These are phyloP conservation scores for Anaeromyces robustus DNA, from an alignment of 192 early-diverging fungal species.

Conservation along the genomic window DNA sequence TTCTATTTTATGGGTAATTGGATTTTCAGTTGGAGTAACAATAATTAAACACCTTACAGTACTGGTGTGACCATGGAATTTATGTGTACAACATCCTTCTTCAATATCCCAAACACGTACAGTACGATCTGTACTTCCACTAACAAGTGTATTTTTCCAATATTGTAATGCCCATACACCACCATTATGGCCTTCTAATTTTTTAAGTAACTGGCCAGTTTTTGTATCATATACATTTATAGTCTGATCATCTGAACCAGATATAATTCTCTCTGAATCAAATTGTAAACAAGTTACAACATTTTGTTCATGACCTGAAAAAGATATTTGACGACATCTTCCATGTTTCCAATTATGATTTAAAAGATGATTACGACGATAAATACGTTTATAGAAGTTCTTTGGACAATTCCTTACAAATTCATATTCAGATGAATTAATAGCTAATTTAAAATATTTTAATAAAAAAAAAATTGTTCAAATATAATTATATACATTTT, in stretches of 20 bases:
- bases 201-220: background rate
- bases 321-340: constrained; percentile 53
- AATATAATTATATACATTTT: no score
- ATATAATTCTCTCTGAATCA: background rate
- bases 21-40: constrained; percentile 5
- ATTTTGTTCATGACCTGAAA: constrained; percentile 57
- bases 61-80: background rate
- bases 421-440: background rate
- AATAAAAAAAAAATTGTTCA: no score
- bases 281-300: background rate
- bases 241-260: background rate
- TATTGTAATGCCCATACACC: background rate
- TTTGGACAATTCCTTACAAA: background rate
- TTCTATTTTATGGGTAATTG: constrained; percentile 7
- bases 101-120: background rate
- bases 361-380: constrained; percentile 60
- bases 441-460: background rate
- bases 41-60: background rate
- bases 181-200: background rate
- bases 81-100: background rate
- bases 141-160: background rate
- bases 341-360: constrained; percentile 74
- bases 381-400: constrained; percentile 65
- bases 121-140: background rate
- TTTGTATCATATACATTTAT: background rate